phyloP scores from a whole-genome alignment of 257 asterid genomes.

The Solanum medicagineum region DNA sequence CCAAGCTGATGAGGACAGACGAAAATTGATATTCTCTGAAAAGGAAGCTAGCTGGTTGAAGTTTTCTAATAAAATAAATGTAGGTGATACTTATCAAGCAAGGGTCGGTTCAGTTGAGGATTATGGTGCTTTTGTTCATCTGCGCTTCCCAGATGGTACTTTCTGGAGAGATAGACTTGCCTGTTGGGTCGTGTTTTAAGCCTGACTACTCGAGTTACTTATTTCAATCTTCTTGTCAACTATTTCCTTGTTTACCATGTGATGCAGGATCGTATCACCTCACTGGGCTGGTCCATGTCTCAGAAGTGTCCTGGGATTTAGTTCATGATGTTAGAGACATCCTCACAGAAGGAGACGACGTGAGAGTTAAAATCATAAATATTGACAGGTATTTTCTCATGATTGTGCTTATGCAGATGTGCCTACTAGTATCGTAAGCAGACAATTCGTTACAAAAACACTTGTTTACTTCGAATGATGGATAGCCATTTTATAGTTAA shows the following conservation, averaged over 20 bases:
- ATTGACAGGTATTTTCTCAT: constrained; percentile 55
- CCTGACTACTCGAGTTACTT: background rate
- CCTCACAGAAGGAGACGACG: constrained; percentile 67
- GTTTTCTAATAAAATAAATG: constrained; percentile 43
- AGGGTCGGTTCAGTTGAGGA: constrained; percentile 87
- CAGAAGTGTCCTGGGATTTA: constrained; percentile 97
- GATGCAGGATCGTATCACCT: constrained; percentile 59
- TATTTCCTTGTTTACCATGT: background rate
- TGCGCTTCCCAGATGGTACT: constrained; percentile 79
- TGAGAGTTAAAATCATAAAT: constrained; percentile 57
- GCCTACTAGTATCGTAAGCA: background rate
- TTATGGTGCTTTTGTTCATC: constrained; percentile 89
- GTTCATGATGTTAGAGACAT: constrained; percentile 82
- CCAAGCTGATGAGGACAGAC: constrained; percentile 62
- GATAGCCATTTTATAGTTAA: background rate
- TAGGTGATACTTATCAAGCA: constrained; percentile 56
- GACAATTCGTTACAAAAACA: background rate
- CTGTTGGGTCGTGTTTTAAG: background rate
- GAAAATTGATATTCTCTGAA: constrained; percentile 78
- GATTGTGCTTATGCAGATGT: background rate
- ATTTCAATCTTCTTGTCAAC: background rate
- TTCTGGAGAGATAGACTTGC: background rate
- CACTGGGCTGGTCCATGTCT: constrained; percentile 88
- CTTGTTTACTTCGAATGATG: no score
- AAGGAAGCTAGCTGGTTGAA: constrained; percentile 76